Base-by-base conservation (phyloP, 805 yeast species). In the Starmera pachycereana region DNA sequence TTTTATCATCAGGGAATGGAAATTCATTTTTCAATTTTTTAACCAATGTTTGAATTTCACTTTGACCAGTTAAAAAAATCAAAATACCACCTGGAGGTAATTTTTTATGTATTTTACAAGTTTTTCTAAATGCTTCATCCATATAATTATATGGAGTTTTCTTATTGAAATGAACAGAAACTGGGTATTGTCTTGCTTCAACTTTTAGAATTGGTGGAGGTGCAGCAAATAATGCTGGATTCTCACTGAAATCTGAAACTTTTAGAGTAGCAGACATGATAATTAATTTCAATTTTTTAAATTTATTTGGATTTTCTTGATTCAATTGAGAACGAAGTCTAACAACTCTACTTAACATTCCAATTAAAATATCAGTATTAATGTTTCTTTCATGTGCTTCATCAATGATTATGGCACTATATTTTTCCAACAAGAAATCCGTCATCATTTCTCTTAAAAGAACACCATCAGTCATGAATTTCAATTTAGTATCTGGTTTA, bases 361-460 rank as follows among this genome's bases (percentile, higher is more conserved):
- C 99, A 46, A 92, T 88, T 41, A 92, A 67, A 37, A 92, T 90
- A 62, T 92, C 99, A 0, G 99, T 92, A 56, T 92, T 92, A 44
- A 90, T 78, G 56, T 88, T 90, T 58, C 99, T 75, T 60, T 92
- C 98, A 59, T 92, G 99, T 0, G 99, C 99, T 62, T 92, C 99
- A 65, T 92, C 99, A 43, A 92, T 85, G 25, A 94, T 72, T 35
- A 92, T 71, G 0, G 84, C 80, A 0, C 97, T 88, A 57, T 92
- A 92, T 53, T 83, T 85, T 30, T 75, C 69, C 37, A 94, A 65
- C 46, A 81, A 63, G 44, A 92, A 81, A 54, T 92, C 98, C 1
- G 74, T 68, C 82, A 90, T 81, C 85, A 92, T 80, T 60, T 92
- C 99, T 49, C 97, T 71, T 31, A 94, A 64, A 39, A 92, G 62